Evolutionary conservation across 2,329 filamentous ascomycete genomes (phyloP), one percentile per base, ranked within the genome.

Genomic region (Teratosphaeria epicoccoides): DNA sequence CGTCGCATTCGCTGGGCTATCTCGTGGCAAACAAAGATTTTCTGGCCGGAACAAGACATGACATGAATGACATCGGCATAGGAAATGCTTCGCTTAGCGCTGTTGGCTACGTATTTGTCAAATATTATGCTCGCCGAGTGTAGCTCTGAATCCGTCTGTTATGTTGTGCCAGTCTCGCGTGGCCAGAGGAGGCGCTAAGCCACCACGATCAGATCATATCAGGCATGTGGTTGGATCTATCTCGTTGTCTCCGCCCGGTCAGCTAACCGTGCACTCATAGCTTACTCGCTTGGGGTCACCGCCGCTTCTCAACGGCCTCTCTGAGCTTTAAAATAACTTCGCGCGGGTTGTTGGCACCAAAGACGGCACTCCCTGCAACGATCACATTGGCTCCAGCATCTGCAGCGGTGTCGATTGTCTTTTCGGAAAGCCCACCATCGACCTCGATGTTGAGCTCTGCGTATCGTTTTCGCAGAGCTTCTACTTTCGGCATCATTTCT

Each of bases 321-420:
- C 89, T 80, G 64, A 98, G 73, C 69, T 86, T 76, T n/a, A 77
- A 72, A 66, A 98, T 96, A 23, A 96, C 89, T 59, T 93, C 85
- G 5, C 80, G 80, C 0, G 93, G 93, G 65, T 95, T 87, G 65
- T 88, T 79, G 17, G 93, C 91, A 29, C 90, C 89, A 70, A 97
- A 98, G 6, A 98, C 89, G 40, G 93, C 93, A 63, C 88, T 95
- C 25, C 93, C 93, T 10, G 93, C 91, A 49, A 98, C 93, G 65
- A 98, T 98, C 52, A 98, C 93, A 64, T 98, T 98, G 51, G 93
- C 93, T 28, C 93, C 93, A 0, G 93, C 93, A 55, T 95, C 88
- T 0, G 93, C 93, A 6, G 93, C 93, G 66, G 91, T 86, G 63
- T 93, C 90, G 61, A 98, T 93, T 0, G 93, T 98, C 58, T 82